Conservation (phyloP, 73 alveolate species). For the Uronychia binucleata region DNA sequence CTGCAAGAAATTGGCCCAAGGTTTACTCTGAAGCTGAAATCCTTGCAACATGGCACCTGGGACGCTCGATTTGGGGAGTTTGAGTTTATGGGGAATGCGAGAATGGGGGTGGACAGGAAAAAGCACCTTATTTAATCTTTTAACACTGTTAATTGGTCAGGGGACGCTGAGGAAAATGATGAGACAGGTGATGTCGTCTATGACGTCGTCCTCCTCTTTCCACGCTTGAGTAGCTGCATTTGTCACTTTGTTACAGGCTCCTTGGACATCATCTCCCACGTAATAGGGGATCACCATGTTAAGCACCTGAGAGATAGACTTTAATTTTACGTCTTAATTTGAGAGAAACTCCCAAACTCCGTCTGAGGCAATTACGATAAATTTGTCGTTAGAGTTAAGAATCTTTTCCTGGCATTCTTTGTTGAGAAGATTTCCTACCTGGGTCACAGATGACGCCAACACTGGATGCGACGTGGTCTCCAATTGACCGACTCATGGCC, state of each 20-base stretch:
- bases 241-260: slow-evolving; percentile 32
- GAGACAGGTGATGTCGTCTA: slow-evolving; percentile 96
- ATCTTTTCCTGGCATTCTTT: slow-evolving; percentile 24
- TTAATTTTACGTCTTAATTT: slow-evolving; percentile 32
- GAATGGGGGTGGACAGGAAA: slow-evolving; percentile 89
- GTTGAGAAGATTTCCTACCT: slow-evolving; percentile 20
- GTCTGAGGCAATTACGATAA: slow-evolving; percentile 50
- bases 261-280: slow-evolving; percentile 54
- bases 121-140: slow-evolving; percentile 1
- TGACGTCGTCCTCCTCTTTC: slow-evolving; percentile 75
- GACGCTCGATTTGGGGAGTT: slow-evolving; percentile 94
- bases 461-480: slow-evolving; percentile 63
- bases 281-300: slow-evolving; percentile 45
- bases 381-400: slow-evolving; percentile 30
- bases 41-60: slow-evolving; percentile 89
- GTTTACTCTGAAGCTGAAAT: slow-evolving; percentile 86
- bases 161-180: slow-evolving; percentile 62
- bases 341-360: slow-evolving; percentile 60
- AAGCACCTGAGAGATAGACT: slow-evolving; percentile 7
- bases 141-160: not conserved
- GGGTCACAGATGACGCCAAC: slow-evolving; percentile 65
- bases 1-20: slow-evolving; percentile 97
- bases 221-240: slow-evolving; percentile 44
- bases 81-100: slow-evolving; percentile 90
- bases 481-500: slow-evolving; percentile 72